Percentiles rank a stretch among this genome's conserved stretches.
Evolutionary conservation across 78 protist genomes (phyloP).

Genomic region (Parvularia atlantis): DNA sequence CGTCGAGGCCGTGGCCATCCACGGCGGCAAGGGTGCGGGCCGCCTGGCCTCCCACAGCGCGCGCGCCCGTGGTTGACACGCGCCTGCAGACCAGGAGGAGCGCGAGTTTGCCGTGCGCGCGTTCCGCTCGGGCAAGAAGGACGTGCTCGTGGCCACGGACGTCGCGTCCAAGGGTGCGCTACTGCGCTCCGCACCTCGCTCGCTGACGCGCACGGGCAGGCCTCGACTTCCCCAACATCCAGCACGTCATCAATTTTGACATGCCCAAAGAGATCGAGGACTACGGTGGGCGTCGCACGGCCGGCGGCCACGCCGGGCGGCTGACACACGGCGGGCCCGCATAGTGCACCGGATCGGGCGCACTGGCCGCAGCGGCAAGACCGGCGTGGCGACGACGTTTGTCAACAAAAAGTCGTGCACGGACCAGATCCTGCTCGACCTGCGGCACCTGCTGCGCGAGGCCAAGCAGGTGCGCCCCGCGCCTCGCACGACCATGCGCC

Average conservation of each 20-base stretch:
- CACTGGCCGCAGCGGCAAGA: constrained; percentile 91
- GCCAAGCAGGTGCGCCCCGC: constrained; percentile 79
- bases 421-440: constrained; percentile 67
- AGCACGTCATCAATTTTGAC: constrained; percentile 90
- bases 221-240: constrained; percentile 85
- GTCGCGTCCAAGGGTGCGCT: constrained; percentile 54
- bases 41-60: too few species aligned
- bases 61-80: too few species aligned
- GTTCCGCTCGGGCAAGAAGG: constrained; percentile 64
- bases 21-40: constrained; percentile 57
- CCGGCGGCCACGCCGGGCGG: background rate
- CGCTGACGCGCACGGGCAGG: too few species aligned
- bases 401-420: constrained; percentile 15
- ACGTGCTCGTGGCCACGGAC: constrained; percentile 91
- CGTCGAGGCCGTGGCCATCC: constrained; percentile 57
- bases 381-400: constrained; percentile 84
- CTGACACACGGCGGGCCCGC: constrained; percentile 3
- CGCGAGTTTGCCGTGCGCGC: constrained; percentile 73
- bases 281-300: too few species aligned
- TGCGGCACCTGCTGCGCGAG: constrained; percentile 86
- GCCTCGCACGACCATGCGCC: too few species aligned
- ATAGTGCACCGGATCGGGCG: constrained; percentile 88
- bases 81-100: constrained; percentile 75
- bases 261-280: constrained; percentile 89
- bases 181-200: constrained; percentile 21